phyloP scores from a whole-genome alignment of 805 yeast species.

The Saturnispora hagleri region DNA sequence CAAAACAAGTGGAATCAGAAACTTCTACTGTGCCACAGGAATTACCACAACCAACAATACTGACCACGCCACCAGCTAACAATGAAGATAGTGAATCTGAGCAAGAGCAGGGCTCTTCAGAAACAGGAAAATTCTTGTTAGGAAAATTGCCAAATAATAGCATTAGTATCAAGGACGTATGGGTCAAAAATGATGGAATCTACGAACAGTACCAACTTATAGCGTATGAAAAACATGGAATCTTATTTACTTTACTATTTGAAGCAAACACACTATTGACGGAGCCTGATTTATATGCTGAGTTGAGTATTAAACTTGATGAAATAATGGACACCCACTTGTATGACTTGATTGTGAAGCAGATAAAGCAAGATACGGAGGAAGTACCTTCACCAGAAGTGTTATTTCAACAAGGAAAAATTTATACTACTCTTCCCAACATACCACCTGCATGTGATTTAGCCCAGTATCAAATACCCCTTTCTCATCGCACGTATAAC shows the following conservation, averaged over 20 bases:
- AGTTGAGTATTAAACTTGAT: conserved; percentile 15
- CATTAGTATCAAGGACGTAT: not conserved
- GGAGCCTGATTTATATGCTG: conserved; percentile 7
- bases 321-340: conserved; percentile 18
- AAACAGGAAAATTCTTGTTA: not conserved
- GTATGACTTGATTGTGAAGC: conserved; percentile 20
- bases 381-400: conserved; percentile 13
- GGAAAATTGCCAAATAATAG: not conserved
- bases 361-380: conserved; percentile 16
- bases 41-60: not conserved
- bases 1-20: not conserved
- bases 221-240: conserved; percentile 26
- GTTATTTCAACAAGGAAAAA: conserved; percentile 15
- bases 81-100: conserved; percentile 1
- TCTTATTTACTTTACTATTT: conserved; percentile 19
- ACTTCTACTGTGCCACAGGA: not conserved
- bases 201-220: conserved; percentile 14
- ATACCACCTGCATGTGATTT: conserved; percentile 17
- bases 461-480: conserved; percentile 7
- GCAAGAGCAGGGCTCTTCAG: conserved; percentile 1
- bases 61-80: not conserved
- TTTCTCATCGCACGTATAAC: not conserved
- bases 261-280: conserved; percentile 4
- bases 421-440: conserved; percentile 23
- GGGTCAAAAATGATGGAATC: not conserved